phyloP scores from a whole-genome alignment of 345 rosid genomes.

The Bruguiera sexangula region DNA sequence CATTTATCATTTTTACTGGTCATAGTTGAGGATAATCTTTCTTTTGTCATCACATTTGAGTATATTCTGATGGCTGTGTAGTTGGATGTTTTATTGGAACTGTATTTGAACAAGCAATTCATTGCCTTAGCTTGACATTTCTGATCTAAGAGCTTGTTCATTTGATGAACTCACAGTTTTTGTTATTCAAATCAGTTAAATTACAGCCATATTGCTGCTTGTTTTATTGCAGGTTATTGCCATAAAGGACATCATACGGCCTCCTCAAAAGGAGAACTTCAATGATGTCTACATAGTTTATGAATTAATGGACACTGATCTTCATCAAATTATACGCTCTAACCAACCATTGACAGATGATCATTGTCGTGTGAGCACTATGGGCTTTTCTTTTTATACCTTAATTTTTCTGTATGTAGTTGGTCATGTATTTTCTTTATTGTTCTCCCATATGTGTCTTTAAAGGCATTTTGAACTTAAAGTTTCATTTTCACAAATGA shows the following conservation, averaged over 20 bases:
- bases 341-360: slow-evolving; percentile 71
- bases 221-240: slow-evolving; percentile 57
- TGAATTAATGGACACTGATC: slow-evolving; percentile 97
- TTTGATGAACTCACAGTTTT: too few relatives aligned
- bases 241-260: slow-evolving; percentile 83
- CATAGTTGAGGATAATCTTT: too few relatives aligned
- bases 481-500: too few relatives aligned
- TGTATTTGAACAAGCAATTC: too few relatives aligned
- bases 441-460: not conserved
- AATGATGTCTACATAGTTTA: slow-evolving; percentile 90
- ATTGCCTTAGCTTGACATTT: too few relatives aligned
- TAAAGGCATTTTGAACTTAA: not conserved
- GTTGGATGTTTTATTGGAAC: too few relatives aligned
- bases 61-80: too few relatives aligned
- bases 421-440: not conserved
- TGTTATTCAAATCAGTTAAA: not conserved
- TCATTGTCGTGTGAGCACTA: slow-evolving; percentile 71
- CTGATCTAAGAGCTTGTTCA: too few relatives aligned
- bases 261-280: slow-evolving; percentile 86
- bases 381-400: not conserved
- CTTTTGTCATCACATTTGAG: too few relatives aligned
- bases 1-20: too few relatives aligned
- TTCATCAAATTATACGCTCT: slow-evolving; percentile 86
- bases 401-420: not conserved
- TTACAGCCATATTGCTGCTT: not conserved